Evolutionary conservation across 2,329 filamentous ascomycete genomes (phyloP).

Genomic region (Didymella segeticola): DNA sequence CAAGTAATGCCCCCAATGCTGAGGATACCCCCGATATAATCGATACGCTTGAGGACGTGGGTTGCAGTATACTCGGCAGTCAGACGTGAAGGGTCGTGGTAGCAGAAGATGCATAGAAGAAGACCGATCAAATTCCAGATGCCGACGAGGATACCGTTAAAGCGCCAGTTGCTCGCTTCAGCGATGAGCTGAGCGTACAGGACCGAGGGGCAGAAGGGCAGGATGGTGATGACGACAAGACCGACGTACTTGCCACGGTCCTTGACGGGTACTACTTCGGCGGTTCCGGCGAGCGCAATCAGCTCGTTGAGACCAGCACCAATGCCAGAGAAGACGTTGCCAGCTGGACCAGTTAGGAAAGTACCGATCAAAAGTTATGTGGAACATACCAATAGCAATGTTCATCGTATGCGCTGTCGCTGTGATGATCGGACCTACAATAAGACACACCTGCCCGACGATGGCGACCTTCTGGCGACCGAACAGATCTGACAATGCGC

Average conservation of each 20-base stretch:
- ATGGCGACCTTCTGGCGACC: conserved; percentile 45
- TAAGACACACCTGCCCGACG: conserved; percentile 42
- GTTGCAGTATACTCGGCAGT: conserved; percentile 49
- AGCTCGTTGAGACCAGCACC: conserved; percentile 73
- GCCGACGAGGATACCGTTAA: conserved; percentile 60
- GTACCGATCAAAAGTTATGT: too few relatives aligned
- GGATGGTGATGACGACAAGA: conserved; percentile 65
- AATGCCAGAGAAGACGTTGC: conserved; percentile 62
- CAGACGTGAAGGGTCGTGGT: conserved; percentile 50
- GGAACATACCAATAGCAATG: conserved; percentile 34
- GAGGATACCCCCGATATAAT: conserved; percentile 42
- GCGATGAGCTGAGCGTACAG: conserved; percentile 67
- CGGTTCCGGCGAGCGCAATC: conserved; percentile 71
- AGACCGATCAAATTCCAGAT: conserved; percentile 62
- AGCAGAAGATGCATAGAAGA: conserved; percentile 55
- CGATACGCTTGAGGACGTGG: conserved; percentile 38
- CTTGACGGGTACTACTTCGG: conserved; percentile 70
- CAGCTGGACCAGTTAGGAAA: conserved; percentile 21
- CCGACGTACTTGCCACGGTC: conserved; percentile 70
- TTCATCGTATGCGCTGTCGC: conserved; percentile 41
- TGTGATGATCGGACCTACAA: conserved; percentile 45
- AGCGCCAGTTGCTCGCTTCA: conserved; percentile 59
- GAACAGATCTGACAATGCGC: conserved; percentile 49
- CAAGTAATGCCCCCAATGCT: conserved; percentile 39
- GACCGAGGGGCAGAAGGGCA: conserved; percentile 68